phyloP scores from a whole-genome alignment of 2,329 filamentous ascomycete species.

The Microdochium paspali region DNA sequence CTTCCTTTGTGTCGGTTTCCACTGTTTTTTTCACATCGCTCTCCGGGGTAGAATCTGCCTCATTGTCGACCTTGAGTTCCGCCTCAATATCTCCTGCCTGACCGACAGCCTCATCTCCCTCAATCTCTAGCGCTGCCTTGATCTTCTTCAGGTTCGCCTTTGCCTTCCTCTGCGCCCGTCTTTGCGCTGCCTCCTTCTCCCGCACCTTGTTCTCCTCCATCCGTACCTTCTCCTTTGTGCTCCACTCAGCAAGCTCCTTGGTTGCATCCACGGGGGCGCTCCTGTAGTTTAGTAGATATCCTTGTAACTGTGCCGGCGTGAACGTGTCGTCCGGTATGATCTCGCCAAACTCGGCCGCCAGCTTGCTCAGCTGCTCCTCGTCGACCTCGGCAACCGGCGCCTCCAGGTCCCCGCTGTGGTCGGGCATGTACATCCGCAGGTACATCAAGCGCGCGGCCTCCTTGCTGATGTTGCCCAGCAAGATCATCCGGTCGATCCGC shows the following conservation, averaged over 20 bases:
- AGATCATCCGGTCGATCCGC: slow-evolving; percentile 58
- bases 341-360: slow-evolving; percentile 3
- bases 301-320: slow-evolving; percentile 15
- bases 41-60: too few relatives aligned
- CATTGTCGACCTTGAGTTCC: too few relatives aligned
- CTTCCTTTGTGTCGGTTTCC: too few relatives aligned
- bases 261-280: neutral
- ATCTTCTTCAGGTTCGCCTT: too few relatives aligned
- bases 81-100: too few relatives aligned
- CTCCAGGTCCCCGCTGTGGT: slow-evolving; percentile 8
- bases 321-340: slow-evolving; percentile 11
- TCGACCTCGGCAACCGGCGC: slow-evolving; percentile 6
- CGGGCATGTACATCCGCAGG: slow-evolving; percentile 12
- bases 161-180: neutral
- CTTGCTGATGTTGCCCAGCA: slow-evolving; percentile 35
- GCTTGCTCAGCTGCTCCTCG: slow-evolving; percentile 4
- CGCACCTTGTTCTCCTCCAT: slow-evolving; percentile 1
- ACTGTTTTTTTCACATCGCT: too few relatives aligned
- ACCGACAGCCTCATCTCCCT: too few relatives aligned
- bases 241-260: neutral
- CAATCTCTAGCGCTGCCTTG: too few relatives aligned
- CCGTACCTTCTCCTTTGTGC: neutral
- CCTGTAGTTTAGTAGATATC: slow-evolving; percentile 10
- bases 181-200: neutral
- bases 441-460: slow-evolving; percentile 14